Evolutionary conservation across 495 filamentous ascomycete genomes (phyloP), one percentile per base, ranked within the genome.

Genomic region (Xylaria longipes): DNA sequence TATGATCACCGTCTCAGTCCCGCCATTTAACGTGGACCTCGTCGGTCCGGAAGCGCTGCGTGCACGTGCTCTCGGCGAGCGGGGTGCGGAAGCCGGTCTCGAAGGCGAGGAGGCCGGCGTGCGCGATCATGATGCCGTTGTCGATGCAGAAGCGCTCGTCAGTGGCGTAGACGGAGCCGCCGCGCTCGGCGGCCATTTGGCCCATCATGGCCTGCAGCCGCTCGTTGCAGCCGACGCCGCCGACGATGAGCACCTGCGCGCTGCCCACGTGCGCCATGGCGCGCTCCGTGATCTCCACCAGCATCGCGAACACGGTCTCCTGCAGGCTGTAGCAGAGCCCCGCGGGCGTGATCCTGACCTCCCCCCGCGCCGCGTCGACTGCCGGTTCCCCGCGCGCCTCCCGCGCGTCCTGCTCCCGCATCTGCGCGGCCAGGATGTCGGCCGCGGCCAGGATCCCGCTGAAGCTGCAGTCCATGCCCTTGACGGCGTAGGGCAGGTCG

Each of bases 71-170:
- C 17, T 97, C 94, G 74, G 92, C 90, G 15, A 98, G 75, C 3
- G 85, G 82, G 20, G 93, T 97, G 61, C 80, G 83, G 77, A 94
- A 92, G 7, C 96, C 96, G 0, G 89, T 93, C 80, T 87, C 83
- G 76, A 91, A 97, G 9, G 94, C 94, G 72, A 97, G 78, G 75
- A 99, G 81, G 33, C 96, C 96, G 12, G 96, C 96, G 83, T 99
- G 96, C 15, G 96, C 96, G 83, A 99, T 99, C 96, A 99, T 99
- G 70, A 99, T 98, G 54, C 96, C 97, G 77, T 99, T 99, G 82
- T 99, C 97, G 73, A 99, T 99, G 77, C 96, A 98, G 82, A 97
- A 98, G 57, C 96, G 88, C 82, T 98, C 94, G 80, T 98, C 95
- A 1, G 95, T 99, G 11, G 95, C 95, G 84, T 91, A 98, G 25